These are phyloP conservation scores for Scutellaria baicalensis DNA, from an alignment of 257 asterid genomes.

Conservation along the genomic window DNA sequence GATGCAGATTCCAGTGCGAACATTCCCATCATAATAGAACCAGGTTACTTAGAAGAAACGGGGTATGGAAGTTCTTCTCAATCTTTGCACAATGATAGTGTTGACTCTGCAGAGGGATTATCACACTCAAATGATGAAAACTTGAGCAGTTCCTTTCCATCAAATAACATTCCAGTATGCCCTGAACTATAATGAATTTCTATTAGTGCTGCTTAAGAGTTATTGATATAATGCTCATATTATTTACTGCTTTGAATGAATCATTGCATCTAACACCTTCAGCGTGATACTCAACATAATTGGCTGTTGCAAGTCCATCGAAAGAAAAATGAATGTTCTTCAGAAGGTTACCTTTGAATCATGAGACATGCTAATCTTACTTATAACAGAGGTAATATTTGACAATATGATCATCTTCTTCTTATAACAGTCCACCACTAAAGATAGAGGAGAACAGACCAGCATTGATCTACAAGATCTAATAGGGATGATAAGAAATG, in stretches of 20 bases:
- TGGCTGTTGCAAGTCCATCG: neutral
- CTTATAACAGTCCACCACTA: constrained; percentile 45
- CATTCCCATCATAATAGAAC: constrained; percentile 24
- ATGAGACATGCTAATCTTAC: too few species aligned
- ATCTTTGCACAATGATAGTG: constrained; percentile 4
- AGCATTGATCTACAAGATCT: constrained; percentile 54
- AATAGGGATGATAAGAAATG: constrained; percentile 79
- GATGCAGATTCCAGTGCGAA: constrained; percentile 22
- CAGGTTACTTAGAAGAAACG: constrained; percentile 24
- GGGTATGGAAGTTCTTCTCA: constrained; percentile 18
- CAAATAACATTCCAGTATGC: constrained; percentile 36
- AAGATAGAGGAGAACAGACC: constrained; percentile 46
- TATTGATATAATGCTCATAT: neutral
- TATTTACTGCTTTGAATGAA: neutral
- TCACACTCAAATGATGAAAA: constrained; percentile 21
- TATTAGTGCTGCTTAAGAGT: neutral
- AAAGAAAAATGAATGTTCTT: neutral
- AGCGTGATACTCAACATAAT: neutral
- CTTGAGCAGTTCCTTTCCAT: constrained; percentile 14
- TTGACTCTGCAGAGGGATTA: constrained; percentile 28
- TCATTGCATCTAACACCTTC: neutral
- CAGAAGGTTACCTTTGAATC: too few species aligned
- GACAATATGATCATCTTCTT: constrained; percentile 27
- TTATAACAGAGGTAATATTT: neutral
- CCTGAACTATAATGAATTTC: neutral